Conservation (phyloP, 2,329 filamentous ascomycete species). For the Pleurostoma richardsiae region DNA sequence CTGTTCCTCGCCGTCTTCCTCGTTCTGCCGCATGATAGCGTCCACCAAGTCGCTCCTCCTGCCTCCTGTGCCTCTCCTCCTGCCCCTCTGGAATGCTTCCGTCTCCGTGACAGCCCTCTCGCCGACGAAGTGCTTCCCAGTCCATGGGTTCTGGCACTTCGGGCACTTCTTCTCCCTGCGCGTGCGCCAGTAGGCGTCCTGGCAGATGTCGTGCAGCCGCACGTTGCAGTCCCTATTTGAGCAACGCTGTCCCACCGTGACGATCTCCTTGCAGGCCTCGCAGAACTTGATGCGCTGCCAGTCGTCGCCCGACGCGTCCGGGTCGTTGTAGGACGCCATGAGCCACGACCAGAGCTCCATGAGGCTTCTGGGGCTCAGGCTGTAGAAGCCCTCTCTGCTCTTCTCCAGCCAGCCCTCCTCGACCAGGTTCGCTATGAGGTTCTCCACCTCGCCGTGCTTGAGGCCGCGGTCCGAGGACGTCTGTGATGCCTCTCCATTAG, state of each 20-base stretch:
- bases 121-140: slow-evolving; percentile 44
- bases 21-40: slow-evolving; percentile 22
- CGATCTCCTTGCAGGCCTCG: slow-evolving; percentile 81
- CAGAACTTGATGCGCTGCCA: slow-evolving; percentile 81
- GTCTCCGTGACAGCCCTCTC: slow-evolving; percentile 52
- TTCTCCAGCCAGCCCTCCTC: slow-evolving; percentile 81
- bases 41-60: slow-evolving; percentile 27
- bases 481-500: slow-evolving; percentile 23
- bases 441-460: slow-evolving; percentile 73
- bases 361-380: slow-evolving; percentile 68
- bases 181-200: slow-evolving; percentile 66
- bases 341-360: slow-evolving; percentile 85
- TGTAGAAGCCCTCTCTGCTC: slow-evolving; percentile 67
- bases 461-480: slow-evolving; percentile 48
- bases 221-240: slow-evolving; percentile 60
- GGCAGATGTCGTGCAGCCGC: slow-evolving; percentile 73
- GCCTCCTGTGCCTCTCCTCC: slow-evolving; percentile 22
- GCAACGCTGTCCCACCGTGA: slow-evolving; percentile 81
- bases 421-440: slow-evolving; percentile 63
- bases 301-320: slow-evolving; percentile 51
- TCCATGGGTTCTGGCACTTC: slow-evolving; percentile 48
- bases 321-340: slow-evolving; percentile 83
- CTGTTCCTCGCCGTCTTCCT: slow-evolving; percentile 15
- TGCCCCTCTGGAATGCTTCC: slow-evolving; percentile 40
- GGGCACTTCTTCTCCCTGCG: slow-evolving; percentile 61